These are phyloP conservation scores for Cornus suecica DNA, from an alignment of 148 eudicot species.

Conservation along the genomic window DNA sequence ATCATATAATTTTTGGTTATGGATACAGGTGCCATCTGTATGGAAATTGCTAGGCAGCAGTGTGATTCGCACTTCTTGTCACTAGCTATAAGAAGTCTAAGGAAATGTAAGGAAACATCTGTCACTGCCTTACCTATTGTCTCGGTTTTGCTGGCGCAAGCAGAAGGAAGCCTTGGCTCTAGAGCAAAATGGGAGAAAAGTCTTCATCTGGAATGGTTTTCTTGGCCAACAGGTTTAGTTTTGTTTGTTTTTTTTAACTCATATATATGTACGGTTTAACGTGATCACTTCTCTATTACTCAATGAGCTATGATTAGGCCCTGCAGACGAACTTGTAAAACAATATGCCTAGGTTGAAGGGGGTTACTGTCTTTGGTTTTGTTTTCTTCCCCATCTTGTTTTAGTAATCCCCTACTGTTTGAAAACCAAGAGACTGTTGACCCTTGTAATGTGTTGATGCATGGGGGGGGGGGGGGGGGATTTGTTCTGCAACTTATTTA, in stretches of 20 bases:
- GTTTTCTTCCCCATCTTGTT: not conserved
- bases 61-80: conserved; percentile 56
- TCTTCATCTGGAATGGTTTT: conserved; percentile 68
- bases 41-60: conserved; percentile 69
- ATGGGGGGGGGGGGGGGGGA: too few relatives aligned
- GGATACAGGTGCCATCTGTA: conserved; percentile 70
- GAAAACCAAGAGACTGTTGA: not conserved
- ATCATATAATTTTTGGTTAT: not conserved
- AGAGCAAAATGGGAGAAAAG: conserved; percentile 67
- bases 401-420: not conserved
- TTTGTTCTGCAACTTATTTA: too few relatives aligned
- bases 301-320: not conserved
- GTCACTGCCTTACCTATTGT: conserved; percentile 48
- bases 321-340: not conserved
- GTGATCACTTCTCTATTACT: not conserved
- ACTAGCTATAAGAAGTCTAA: conserved; percentile 63
- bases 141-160: conserved; percentile 78
- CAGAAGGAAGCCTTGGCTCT: conserved; percentile 88
- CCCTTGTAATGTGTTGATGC: too few relatives aligned
- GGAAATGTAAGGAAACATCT: conserved; percentile 59
- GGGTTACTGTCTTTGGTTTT: too few relatives aligned
- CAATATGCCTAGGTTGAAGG: not conserved
- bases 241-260: not conserved
- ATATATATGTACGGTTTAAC: not conserved
- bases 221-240: conserved; percentile 83